Base-by-base conservation (phyloP, 768 basidiomycete genomes). In the Cystoderma amianthinum region DNA sequence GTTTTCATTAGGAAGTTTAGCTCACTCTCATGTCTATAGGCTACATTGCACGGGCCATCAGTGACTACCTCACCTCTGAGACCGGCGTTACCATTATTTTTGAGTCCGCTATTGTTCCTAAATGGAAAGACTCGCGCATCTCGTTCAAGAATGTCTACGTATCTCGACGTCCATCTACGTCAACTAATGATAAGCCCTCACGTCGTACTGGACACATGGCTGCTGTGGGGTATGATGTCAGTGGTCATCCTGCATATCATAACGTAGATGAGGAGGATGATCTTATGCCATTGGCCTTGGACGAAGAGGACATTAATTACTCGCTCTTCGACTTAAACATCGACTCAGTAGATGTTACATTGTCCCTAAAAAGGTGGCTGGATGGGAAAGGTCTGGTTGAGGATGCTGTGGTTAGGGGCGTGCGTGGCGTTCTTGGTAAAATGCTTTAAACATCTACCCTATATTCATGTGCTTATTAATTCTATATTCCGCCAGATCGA, bases 111-210 rank as follows among this genome's bases (percentile, higher is more conserved):
- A 94, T 98, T 51, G 94, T 98, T 7, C 95, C 96, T 2, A 93
- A 91, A 59, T 96, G 94, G 92, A 88, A 91, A 47, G 90, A 94
- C 53, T 94, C 92, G 7, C 83, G 85, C 11, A 84, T 99, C 41
- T 93, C 93, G 0, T 95, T 99, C 74, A 91, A 91, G 58, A 96
- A 97, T 50, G 94, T 98, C 33, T 98, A 88, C 52, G 71, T 99
- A 35, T 94, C 92, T 17, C 82, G 91, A 7, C 74, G 91, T 4
- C 85, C 89, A 2, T 46, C 52, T 21, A 45, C 57, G 7, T 47
- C 51, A 4, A 21, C 53, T 6, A 25, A 46, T 13, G 28, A 50
- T 30, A 32, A 46, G 23, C 52, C 46, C 15, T 50, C 51, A 44
- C 52, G 23, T 6, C 55, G 47, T 12, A 51, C 60, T 12, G 75